Evolutionary conservation across 768 basidiomycete genomes (phyloP).

Genomic region (Hygrocybe punicea): DNA sequence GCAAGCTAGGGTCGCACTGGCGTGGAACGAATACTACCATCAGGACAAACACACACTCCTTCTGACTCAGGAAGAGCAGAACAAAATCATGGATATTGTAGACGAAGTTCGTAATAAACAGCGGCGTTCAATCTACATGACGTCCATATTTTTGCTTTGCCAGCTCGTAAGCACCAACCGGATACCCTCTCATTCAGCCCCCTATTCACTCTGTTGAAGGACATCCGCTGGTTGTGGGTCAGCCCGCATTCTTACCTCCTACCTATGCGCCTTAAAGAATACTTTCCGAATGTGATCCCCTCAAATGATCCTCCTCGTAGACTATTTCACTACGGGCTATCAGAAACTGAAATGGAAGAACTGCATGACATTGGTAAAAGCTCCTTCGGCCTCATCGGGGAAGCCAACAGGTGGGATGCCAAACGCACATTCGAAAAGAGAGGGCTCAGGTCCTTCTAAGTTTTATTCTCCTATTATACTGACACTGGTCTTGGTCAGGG

Average conservation of each 20-base stretch:
- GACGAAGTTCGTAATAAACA: background rate
- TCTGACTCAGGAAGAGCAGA: conserved; percentile 18
- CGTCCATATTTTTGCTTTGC: background rate
- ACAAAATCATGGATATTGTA: background rate
- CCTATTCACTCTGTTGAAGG: background rate
- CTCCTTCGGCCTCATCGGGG: no score
- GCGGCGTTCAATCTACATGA: background rate
- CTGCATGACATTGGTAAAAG: no score
- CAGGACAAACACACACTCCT: conserved; percentile 9
- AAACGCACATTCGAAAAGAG: no score
- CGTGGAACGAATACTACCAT: conserved; percentile 28
- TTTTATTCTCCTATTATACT: no score
- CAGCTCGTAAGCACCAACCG: background rate
- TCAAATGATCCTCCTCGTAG: background rate
- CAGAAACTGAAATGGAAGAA: no score
- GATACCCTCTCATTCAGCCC: background rate
- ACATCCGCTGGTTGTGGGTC: conserved; percentile 1
- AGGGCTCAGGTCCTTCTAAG: no score
- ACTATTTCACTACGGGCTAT: no score
- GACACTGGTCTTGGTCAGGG: no score
- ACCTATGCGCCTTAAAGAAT: background rate
- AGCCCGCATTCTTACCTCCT: background rate
- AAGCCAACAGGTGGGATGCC: no score
- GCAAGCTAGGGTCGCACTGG: conserved; percentile 25
- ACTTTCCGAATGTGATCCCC: background rate